A percentile compares a stretch with the other conserved stretches of the same genome.
phyloP scores from a whole-genome alignment of 2,329 filamentous ascomycete species.

The Dactylonectria macrodidyma region DNA sequence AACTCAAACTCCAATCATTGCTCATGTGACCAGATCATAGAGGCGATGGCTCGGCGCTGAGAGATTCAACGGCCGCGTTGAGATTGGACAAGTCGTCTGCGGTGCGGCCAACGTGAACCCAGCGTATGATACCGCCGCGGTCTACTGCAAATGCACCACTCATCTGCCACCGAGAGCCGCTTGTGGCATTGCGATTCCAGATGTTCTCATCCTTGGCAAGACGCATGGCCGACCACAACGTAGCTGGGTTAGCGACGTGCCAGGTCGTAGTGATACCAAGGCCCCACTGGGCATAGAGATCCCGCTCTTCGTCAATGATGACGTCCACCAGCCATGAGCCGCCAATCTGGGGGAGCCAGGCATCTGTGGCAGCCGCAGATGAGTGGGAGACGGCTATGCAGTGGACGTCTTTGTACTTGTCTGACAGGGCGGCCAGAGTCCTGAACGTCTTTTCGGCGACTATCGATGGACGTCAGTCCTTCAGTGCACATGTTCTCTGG shows the following conservation, averaged over 20 bases:
- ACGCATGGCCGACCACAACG: slow-evolving; percentile 70
- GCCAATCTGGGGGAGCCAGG: slow-evolving; percentile 70
- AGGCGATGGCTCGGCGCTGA: slow-evolving; percentile 40
- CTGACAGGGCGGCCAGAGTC: slow-evolving; percentile 66
- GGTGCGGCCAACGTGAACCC: slow-evolving; percentile 49
- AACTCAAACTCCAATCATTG: neutral
- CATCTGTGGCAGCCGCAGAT: slow-evolving; percentile 65
- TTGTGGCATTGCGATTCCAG: slow-evolving; percentile 76
- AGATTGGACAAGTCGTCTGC: slow-evolving; percentile 53
- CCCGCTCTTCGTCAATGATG: slow-evolving; percentile 72
- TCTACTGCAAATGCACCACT: slow-evolving; percentile 73
- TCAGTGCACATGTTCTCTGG: neutral
- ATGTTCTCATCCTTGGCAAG: slow-evolving; percentile 75
- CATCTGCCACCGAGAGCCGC: slow-evolving; percentile 78
- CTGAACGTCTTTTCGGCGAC: slow-evolving; percentile 79
- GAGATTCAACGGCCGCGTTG: slow-evolving; percentile 45
- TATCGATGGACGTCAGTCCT: slow-evolving; percentile 47
- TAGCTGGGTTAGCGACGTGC: slow-evolving; percentile 73
- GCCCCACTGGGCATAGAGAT: slow-evolving; percentile 76
- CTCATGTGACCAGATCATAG: neutral
- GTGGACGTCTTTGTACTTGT: slow-evolving; percentile 62
- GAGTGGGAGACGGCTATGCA: slow-evolving; percentile 77
- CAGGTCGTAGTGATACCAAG: slow-evolving; percentile 72
- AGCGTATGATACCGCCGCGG: slow-evolving; percentile 49
- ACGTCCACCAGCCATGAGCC: slow-evolving; percentile 72